These are phyloP conservation scores for Artemisia argyi DNA, from an alignment of 129 eudicot species.

Conservation along the genomic window DNA sequence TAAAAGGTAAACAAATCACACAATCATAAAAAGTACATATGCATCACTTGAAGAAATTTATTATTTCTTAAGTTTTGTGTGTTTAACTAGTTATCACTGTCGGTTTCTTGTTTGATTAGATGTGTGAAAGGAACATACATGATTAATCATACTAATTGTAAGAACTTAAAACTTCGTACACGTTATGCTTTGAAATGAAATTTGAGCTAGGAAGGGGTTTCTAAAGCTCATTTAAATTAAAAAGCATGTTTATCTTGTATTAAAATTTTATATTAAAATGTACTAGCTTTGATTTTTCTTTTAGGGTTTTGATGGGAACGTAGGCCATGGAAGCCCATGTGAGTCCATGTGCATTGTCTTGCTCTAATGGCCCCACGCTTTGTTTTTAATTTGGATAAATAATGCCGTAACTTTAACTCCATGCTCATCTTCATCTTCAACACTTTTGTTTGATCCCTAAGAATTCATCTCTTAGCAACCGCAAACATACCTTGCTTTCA, in stretches of 20 bases:
- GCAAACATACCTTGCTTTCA: conserved; percentile 10
- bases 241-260: conserved; percentile 11
- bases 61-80: no score
- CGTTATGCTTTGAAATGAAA: no score
- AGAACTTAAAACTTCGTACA: no score
- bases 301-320: conserved; percentile 45
- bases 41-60: no score
- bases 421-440: conserved; percentile 25
- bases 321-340: conserved; percentile 69
- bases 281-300: conserved; percentile 19
- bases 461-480: conserved; percentile 32
- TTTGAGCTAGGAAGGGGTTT: neutral
- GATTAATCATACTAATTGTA: no score
- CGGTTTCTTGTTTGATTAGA: no score
- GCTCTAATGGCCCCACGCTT: conserved; percentile 49
- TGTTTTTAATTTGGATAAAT: conserved; percentile 36
- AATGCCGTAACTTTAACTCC: conserved; percentile 40
- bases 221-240: neutral
- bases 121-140: no score
- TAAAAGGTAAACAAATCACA: no score
- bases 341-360: conserved; percentile 78
- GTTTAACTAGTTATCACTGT: no score
- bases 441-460: conserved; percentile 37
- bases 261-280: neutral
- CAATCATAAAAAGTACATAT: no score